Evolutionary conservation across 2,329 filamentous ascomycete genomes (phyloP).

Genomic region (Lasiodiplodia citricola): DNA sequence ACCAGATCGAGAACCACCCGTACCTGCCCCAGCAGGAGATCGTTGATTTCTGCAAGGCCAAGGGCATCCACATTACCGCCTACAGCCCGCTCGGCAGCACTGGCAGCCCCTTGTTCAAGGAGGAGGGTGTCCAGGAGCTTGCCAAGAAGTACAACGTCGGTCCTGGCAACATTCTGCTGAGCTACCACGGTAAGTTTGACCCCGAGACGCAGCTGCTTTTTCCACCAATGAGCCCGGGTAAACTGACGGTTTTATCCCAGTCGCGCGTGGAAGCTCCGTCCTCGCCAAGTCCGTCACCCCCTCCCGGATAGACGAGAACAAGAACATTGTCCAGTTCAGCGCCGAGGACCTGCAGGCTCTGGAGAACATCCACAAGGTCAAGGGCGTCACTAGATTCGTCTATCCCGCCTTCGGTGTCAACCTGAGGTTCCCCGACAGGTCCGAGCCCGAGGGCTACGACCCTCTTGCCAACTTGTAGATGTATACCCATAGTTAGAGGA

Average conservation of each 20-base stretch:
- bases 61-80: constrained; percentile 74
- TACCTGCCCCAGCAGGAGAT: constrained; percentile 74
- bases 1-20: constrained; percentile 78
- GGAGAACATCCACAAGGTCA: constrained; percentile 52
- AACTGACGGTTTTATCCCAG: constrained; percentile 46
- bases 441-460: constrained; percentile 12
- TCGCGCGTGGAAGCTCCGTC: constrained; percentile 71
- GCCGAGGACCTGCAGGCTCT: constrained; percentile 64
- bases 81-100: constrained; percentile 63
- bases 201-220: not conserved
- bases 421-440: constrained; percentile 56
- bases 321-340: constrained; percentile 69
- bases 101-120: constrained; percentile 54
- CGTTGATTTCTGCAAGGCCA: constrained; percentile 69
- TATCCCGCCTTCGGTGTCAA: constrained; percentile 58
- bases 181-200: constrained; percentile 68
- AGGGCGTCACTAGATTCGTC: constrained; percentile 54
- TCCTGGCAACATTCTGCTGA: constrained; percentile 66
- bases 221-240: constrained; percentile 21
- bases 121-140: constrained; percentile 53
- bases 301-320: constrained; percentile 72
- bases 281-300: constrained; percentile 75
- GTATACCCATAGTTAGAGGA: constrained; percentile 20
- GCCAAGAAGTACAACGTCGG: constrained; percentile 57
- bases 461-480: constrained; percentile 19